These are phyloP conservation scores for Vigna reflexopilosa DNA, from an alignment of 306 rosid species.

Conservation along the genomic window DNA sequence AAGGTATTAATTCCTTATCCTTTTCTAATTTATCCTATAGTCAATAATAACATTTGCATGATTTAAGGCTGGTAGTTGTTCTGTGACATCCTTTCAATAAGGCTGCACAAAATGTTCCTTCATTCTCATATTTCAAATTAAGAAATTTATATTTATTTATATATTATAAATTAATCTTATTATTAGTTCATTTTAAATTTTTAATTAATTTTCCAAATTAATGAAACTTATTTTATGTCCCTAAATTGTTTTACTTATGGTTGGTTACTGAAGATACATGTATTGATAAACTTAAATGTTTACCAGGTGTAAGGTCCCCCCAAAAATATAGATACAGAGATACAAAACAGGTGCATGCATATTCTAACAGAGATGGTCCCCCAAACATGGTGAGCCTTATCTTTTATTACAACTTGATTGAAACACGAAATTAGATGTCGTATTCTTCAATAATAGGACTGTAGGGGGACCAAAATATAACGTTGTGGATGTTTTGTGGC, in stretches of 20 bases:
- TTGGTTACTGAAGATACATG: neutral
- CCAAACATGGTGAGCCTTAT: constrained; percentile 37
- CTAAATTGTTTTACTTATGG: neutral
- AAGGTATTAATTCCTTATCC: neutral
- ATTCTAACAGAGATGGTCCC: constrained; percentile 53
- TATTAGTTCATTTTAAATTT: no score
- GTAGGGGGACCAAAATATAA: constrained; percentile 45
- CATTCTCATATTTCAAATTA: no score
- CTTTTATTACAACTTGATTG: constrained; percentile 40
- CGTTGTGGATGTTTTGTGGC: constrained; percentile 44
- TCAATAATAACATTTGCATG: constrained; percentile 38
- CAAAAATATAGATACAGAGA: neutral
- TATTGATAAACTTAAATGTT: neutral
- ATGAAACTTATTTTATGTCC: no score
- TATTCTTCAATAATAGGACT: constrained; percentile 45
- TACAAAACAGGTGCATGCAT: constrained; percentile 25
- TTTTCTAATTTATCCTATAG: constrained; percentile 20
- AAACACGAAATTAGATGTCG: constrained; percentile 46
- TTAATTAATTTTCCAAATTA: no score
- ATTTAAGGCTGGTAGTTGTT: constrained; percentile 45
- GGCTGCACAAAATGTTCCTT: no score
- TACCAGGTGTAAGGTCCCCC: constrained; percentile 38
- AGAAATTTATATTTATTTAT: no score
- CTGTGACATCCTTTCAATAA: neutral
- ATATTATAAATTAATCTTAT: no score